Evolutionary conservation across 805 yeast species (phyloP).

Genomic region (Brettanomyces anomalus): DNA sequence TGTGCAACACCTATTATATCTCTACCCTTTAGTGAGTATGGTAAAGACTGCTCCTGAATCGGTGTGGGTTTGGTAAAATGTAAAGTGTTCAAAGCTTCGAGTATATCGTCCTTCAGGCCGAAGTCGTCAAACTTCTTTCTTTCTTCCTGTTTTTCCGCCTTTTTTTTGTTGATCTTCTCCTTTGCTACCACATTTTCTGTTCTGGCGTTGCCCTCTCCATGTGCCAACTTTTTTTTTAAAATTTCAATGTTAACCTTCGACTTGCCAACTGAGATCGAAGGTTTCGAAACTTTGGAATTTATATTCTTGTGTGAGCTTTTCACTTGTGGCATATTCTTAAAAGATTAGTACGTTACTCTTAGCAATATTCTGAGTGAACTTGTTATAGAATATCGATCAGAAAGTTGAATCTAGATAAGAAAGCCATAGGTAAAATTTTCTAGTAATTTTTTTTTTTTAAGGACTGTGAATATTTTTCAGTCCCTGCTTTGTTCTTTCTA

Average conservation of each 20-base stretch:
- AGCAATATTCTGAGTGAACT: too few species aligned
- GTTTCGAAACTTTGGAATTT: slow-evolving; percentile 5
- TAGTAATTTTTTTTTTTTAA: slow-evolving; percentile 1
- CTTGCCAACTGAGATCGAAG: slow-evolving; percentile 4
- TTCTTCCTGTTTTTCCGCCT: slow-evolving; percentile 2
- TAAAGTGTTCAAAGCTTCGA: slow-evolving; percentile 69
- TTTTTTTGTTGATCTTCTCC: slow-evolving; percentile 8
- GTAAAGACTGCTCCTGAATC: slow-evolving; percentile 85
- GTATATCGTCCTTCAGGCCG: slow-evolving; percentile 64
- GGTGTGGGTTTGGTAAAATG: slow-evolving; percentile 84
- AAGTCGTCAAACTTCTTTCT: slow-evolving; percentile 39
- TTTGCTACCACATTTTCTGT: slow-evolving; percentile 22
- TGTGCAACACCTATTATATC: slow-evolving; percentile 96
- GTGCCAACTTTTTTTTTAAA: slow-evolving; percentile 20
- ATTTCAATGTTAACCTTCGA: slow-evolving; percentile 21
- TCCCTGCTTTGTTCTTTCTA: too few species aligned
- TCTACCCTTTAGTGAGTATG: slow-evolving; percentile 81
- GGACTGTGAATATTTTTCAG: neutral
- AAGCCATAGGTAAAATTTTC: slow-evolving; percentile 1
- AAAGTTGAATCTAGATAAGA: neutral
- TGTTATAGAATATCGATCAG: too few species aligned
- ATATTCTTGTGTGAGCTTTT: neutral
- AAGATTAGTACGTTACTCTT: neutral
- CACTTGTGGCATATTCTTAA: neutral
- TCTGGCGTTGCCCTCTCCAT: slow-evolving; percentile 7